Evolutionary conservation across 495 filamentous ascomycete species (phyloP), one percentile per base, ranked within the genome.

Genomic region (Copromyces sp.): DNA sequence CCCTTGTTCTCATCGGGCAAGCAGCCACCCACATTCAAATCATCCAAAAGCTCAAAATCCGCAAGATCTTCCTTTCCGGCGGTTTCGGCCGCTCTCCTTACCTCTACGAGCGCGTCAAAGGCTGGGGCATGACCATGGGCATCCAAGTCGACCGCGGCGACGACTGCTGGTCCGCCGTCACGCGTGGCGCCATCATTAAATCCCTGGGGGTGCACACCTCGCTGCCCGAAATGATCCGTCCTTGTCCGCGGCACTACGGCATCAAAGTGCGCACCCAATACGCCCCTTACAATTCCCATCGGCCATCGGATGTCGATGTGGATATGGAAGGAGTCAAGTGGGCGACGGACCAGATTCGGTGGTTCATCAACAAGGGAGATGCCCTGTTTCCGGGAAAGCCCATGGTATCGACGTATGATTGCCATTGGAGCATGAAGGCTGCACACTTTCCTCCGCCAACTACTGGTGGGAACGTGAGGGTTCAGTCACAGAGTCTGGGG

Each of bases 141-240:
- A 76, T 79, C 8, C 70, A 68, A 3, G 76, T 79, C 14, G 74
- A 77, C 29, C 69, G 74, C 24, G 77, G 77, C 4, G 74, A 76
- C 0, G 71, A 73, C 39, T 79, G 76, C 37, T 82, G 80, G 80
- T 76, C 59, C 41, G 80, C 77, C 38, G 79, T 82, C 35, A 77
- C 74, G 0, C 73, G 74, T 12, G 80, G 80, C 9, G 80, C 79
- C 35, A 77, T 81, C 38, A 75, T 82, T 29, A 77, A 76, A 41
- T 79, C 75, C 1, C 44, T 79, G 8, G 79, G 79, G 9, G 68
- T 81, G 17, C 77, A 79, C 41, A 79, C 76, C 2, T 69, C 71
- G 2, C 53, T 75, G 41, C 75, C 77, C 3, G 9, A 41, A 0
- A 14, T 75, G 3, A 76, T 80, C 20, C 70, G 39, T 7, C 38